Evolutionary conservation across 345 rosid genomes (phyloP), one percentile per base, ranked within the genome.

Genomic region (Citrus medica): DNA sequence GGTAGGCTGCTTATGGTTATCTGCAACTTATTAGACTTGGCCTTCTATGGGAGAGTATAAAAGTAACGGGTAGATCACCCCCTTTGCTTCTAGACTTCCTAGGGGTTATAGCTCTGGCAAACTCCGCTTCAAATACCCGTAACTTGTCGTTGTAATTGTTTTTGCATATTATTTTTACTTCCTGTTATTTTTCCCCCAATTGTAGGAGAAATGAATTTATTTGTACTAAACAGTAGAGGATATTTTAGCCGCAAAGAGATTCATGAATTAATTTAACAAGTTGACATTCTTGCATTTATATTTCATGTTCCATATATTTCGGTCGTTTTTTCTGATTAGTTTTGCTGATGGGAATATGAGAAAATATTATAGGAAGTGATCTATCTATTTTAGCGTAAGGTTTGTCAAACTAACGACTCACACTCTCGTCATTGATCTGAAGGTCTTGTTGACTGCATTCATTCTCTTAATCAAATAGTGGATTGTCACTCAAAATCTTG

Each of bases 91-190:
- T 17, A 68, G 78, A 84, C 62, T 48, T 70, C 70, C 58, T 27
- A 62, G 76, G 81, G 63, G 55, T 66, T n/a, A 72, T 62, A 60
- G 46, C 74, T 79, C 73, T 56, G 80, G 82, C 76, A 35, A 67
- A 71, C 33, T 80, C 65, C 56, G 82, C 74, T 70, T 79, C 78
- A 67, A 77, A 76, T 68, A 68, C 76, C 58, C 71, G 7, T 60
- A 73, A 21, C 74, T 80, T 61, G 63, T 77, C 66, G 63, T 68
- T 81, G 85, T 87, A 83, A 81, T 77, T 82, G 77, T 70, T 78
- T 67, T 71, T 69, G 69, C 75, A 32, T 38, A 46, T 46, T 82
- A 33, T 81, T 27, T 73, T 37, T 79, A 25, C 21, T 66, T 35
- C 58, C 28, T 73, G 63, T 33, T 42, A 69, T 42, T 67, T 51